Base-by-base conservation (phyloP, 345 rosid species). In the Psidium friedrichsthalianum region DNA sequence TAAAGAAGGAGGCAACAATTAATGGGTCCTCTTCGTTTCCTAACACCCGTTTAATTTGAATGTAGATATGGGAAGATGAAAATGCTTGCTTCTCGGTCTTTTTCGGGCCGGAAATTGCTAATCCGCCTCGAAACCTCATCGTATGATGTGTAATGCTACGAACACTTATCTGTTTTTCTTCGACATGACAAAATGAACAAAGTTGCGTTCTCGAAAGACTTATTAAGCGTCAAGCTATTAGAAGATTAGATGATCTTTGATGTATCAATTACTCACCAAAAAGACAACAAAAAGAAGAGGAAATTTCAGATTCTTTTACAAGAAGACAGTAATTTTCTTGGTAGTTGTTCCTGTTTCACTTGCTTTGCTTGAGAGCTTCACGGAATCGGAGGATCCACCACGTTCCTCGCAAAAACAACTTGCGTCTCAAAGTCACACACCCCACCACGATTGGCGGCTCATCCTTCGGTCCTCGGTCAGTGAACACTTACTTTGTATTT, bases 371-470 rank as follows among this genome's bases (percentile, higher is more conserved):
- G 36, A 82, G 51, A 82, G 24, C 24, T 82, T 51, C 83, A 47
- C 83, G 57, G 57, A 82, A 52, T 52, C 83, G 36, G 64, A 83
- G 64, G 85, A 88, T 86, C 88, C 90, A 88, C 87, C 89, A 82
- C 88, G 86, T 82, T 89, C 90, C 90, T 89, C 90, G 90, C 90
- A 74, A 92, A 84, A 85, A 18, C 24, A 32, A 32, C 18, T 69
- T 69, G 78, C 47, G 32, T 69, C 78, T 69, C 78, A 69, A 69
- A 69, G 78, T 69, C 88, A 74, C 87, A 88, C 88, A 90, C 81
- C 82, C 44, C 94, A 90, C 95, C 98, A 91, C 91, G 90, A 94
- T 94, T 89, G 95, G 90, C 96, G 98, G 98, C 98, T 94, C 88
- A 92, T 90, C 94, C 95, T 94, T 92, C 98, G 98, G 98, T 95